A percentile compares a stretch with the other conserved stretches of the same genome.
Conservation (phyloP, 192 early-diverging fungal genomes). For the Phycomyces blakesleeanus region DNA sequence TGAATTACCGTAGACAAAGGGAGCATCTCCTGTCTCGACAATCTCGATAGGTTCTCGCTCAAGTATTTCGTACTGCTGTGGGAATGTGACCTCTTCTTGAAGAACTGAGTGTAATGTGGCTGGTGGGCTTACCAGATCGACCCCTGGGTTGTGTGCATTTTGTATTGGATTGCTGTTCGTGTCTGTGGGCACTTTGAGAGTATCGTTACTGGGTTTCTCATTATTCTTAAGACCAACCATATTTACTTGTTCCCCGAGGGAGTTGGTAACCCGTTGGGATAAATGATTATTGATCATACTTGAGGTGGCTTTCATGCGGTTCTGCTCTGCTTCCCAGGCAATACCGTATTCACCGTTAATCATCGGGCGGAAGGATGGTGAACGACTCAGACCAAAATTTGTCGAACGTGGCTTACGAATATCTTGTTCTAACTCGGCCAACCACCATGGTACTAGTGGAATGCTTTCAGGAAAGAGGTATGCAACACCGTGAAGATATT, state of each 20-base stretch:
- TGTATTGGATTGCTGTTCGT: neutral
- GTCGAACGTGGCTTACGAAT: slow-evolving; percentile 34
- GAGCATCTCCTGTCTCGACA: no score
- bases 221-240: neutral
- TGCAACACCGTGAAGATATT: slow-evolving; percentile 68
- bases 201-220: neutral
- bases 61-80: no score
- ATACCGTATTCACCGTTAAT: slow-evolving; percentile 11
- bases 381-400: slow-evolving; percentile 11
- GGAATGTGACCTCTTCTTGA: no score
- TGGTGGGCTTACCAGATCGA: no score
- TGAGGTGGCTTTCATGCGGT: neutral
- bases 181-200: neutral
- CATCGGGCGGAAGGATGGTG: slow-evolving; percentile 14
- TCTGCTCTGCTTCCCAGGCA: neutral
- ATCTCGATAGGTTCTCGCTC: no score
- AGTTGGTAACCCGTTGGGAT: neutral
- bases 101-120: no score
- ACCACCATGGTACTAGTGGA: slow-evolving; percentile 22
- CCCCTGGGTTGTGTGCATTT: neutral
- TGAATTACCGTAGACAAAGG: no score
- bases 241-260: neutral
- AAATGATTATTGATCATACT: neutral
- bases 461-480: slow-evolving; percentile 7
- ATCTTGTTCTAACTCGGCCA: slow-evolving; percentile 43